phyloP scores from a whole-genome alignment of 768 basidiomycete species.

The Tubosaeta brunneosetosa region DNA sequence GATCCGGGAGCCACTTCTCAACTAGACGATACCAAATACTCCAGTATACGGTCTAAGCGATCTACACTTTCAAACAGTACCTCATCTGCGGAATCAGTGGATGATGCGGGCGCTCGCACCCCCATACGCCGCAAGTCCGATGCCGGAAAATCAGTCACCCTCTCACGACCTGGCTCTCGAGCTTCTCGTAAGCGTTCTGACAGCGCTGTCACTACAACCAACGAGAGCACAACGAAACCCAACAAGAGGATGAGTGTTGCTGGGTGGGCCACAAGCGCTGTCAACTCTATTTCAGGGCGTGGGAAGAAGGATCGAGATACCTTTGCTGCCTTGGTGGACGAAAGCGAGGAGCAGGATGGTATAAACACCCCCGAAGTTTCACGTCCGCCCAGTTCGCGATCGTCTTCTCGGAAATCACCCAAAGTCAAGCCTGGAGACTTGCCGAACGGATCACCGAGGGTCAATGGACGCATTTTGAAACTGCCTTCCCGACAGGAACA shows the following conservation, averaged over 20 bases:
- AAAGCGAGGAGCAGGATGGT: constrained; percentile 31
- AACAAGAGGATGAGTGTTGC: constrained; percentile 36
- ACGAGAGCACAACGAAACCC: constrained; percentile 32
- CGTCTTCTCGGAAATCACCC: constrained; percentile 26
- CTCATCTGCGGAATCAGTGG: constrained; percentile 35
- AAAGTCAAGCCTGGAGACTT: constrained; percentile 23
- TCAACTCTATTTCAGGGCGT: constrained; percentile 54
- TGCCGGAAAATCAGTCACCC: constrained; percentile 38
- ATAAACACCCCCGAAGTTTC: constrained; percentile 23
- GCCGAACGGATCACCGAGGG: constrained; percentile 22
- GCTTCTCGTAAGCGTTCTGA: constrained; percentile 63
- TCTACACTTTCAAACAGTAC: constrained; percentile 23
- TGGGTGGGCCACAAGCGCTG: constrained; percentile 63
- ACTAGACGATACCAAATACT: constrained; percentile 26
- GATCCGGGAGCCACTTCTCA: constrained; percentile 15
- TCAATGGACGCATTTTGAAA: constrained; percentile 42
- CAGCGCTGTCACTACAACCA: constrained; percentile 43
- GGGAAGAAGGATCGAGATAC: constrained; percentile 56
- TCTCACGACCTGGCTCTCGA: constrained; percentile 55
- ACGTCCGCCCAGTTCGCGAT: constrained; percentile 35
- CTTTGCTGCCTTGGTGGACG: constrained; percentile 54
- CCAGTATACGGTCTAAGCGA: constrained; percentile 32
- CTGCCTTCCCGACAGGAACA: constrained; percentile 46
- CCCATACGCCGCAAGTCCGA: constrained; percentile 40
- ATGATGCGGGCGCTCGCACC: constrained; percentile 22